Evolutionary conservation across 352 stramenopile genomes (phyloP), one percentile per base, ranked within the genome.

Genomic region (Blastocystis sp.): DNA sequence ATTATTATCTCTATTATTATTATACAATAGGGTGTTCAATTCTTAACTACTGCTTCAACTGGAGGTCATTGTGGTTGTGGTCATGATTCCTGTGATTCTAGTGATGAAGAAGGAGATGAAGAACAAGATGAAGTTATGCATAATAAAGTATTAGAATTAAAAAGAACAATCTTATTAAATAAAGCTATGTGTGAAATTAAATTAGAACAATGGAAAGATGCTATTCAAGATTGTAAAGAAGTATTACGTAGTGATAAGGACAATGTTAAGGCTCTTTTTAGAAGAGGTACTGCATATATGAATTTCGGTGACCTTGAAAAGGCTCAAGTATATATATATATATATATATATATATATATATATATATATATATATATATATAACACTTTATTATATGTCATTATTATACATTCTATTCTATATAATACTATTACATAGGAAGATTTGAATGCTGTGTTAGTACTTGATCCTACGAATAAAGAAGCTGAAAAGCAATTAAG

Each of bases 261-360:
- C n/a, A 86, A 85, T 52, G 71, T 86, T 16, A 90, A 90, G 48
- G 75, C 72, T 1, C 65, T 90, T 24, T 90, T 82, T 64, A 71
- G 80, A 57, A 71, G 80, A 27, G 80, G 75, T 35, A 49, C 70
- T 21, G 62, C 39, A n/a, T 69, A 72, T 18, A 76, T 74, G 68
- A 58, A 83, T 37, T 67, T 80, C 39, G 80, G 79, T 46, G 55
- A 82, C 35, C 67, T 81, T 39, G 74, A 85, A 19, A 76, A 83
- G 58, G 77, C 77, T 25, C 82, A 83, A 49, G 64, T 34, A 1
- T 78, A 88, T 71, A 64, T 88, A 2, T 76, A 84, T 69, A 62
- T 58, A 30, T 71, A 67, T 11, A 44, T 79, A 47, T 75, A 76
- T 45, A 65, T 81, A 25, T 78, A 86, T 36, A 72, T 70, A 13